Percentiles rank a stretch among this genome's conserved stretches.
Evolutionary conservation across 495 filamentous ascomycete species (phyloP).

Genomic region (Lepraria neglecta): DNA sequence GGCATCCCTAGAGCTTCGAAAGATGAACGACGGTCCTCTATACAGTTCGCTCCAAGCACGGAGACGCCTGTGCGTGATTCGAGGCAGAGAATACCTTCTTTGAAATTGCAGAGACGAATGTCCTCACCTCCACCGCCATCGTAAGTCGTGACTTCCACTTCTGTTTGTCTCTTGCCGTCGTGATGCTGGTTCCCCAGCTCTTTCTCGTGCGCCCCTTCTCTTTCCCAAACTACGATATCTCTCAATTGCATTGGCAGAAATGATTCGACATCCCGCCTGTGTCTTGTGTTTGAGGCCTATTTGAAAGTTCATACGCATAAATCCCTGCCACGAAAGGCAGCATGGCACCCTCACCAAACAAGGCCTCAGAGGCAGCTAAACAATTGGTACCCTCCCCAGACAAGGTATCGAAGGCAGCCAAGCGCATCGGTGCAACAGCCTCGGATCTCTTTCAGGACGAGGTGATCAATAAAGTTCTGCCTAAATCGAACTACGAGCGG

Average conservation of each 20-base stretch:
- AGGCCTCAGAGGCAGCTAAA: not conserved
- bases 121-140: constrained; percentile 32
- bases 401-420: not conserved
- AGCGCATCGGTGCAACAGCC: not conserved
- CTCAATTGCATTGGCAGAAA: not conserved
- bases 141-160: constrained; percentile 23
- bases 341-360: not conserved
- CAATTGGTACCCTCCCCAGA: not conserved
- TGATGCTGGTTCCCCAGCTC: not conserved
- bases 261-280: not conserved
- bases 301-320: too few relatives aligned
- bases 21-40: constrained; percentile 23
- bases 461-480: too few relatives aligned
- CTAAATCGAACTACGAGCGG: too few relatives aligned
- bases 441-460: not conserved
- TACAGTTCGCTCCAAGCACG: constrained; percentile 23
- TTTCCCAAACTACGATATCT: not conserved
- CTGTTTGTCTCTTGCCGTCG: not conserved
- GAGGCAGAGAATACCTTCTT: constrained; percentile 11
- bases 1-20: not conserved
- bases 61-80: not conserved
- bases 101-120: constrained; percentile 22
- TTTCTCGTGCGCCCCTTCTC: not conserved
- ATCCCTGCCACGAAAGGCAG: not conserved
- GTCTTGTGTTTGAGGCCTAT: not conserved